Base-by-base conservation (phyloP, 352 stramenopile genomes). In the Phytophthora macrochlamydospora region DNA sequence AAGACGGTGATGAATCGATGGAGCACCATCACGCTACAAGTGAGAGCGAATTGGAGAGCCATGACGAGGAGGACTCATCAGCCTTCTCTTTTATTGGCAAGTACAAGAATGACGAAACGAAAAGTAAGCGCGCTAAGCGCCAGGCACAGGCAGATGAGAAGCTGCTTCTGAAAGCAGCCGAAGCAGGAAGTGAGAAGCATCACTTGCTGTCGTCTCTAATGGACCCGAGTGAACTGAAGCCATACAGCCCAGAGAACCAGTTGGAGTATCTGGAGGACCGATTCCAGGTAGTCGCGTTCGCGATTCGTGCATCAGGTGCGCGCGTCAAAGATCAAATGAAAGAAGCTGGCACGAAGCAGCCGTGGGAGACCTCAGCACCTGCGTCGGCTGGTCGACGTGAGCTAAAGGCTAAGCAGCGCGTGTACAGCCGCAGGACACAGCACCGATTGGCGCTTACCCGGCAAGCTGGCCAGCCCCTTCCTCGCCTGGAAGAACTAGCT, bases 281-380 rank as follows among this genome's bases (percentile, higher is more conserved):
- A 6, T 97, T 97, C 63, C 87, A 97, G 59, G 80, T 94, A 32
- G 85, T 97, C n/a, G 85, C 90, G 18, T 94, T 96, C 55, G 83
- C 87, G 14, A 95, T 96, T 55, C 85, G 87, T 46, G 83, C 85
- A 13, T 95, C 89, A 11, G 86, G 84, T 35, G 90, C 88, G 2
- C 82, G 85, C 9, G 82, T 97, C 37, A 96, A 97, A 67, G 85
- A 94, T 59, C 85, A 94, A 66, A 94, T 96, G 86, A 97, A 97
- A 65, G 89, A 97, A 55, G 86, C 89, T 24, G 86, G 82, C 18
- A 93, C 85, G 4, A 94, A 93, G 48, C 85, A 92, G 62, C 85
- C 83, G 6, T 94, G 82, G 85, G 85, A 91, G 49, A 80, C 75
- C 35, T 94, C 79, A 4, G 74, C 80, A 11, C 67, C 85, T 4